Evolutionary conservation across 352 stramenopile species (phyloP).

Genomic region (Globisporangium splendens): DNA sequence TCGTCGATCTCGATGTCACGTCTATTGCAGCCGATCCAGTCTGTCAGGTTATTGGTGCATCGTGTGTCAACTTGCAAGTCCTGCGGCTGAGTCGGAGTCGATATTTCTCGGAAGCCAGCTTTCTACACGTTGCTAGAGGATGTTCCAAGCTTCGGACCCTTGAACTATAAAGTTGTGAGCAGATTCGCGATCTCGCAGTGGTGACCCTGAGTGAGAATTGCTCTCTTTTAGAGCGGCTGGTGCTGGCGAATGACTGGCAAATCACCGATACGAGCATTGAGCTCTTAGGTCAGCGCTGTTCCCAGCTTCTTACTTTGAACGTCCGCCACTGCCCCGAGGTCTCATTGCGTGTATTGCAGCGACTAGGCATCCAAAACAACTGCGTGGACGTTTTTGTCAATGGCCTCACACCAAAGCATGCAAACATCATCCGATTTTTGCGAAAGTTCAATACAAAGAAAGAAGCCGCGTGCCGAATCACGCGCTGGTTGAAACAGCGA

Average conservation of each 20-base stretch:
- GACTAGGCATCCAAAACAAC: slow-evolving; percentile 33
- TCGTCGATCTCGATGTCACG: slow-evolving; percentile 56
- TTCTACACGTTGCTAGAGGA: slow-evolving; percentile 34
- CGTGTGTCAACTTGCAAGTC: slow-evolving; percentile 26
- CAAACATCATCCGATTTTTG: slow-evolving; percentile 45
- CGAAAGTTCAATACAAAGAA: slow-evolving; percentile 23
- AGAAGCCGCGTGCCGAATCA: slow-evolving; percentile 34
- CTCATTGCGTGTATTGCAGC: slow-evolving; percentile 33
- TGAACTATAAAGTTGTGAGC: slow-evolving; percentile 74
- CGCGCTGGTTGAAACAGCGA: slow-evolving; percentile 38
- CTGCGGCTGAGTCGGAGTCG: slow-evolving; percentile 67
- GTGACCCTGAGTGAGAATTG: slow-evolving; percentile 31
- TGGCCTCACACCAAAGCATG: slow-evolving; percentile 45
- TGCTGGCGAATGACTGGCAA: slow-evolving; percentile 71
- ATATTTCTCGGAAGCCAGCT: slow-evolving; percentile 62
- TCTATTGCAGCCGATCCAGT: slow-evolving; percentile 62
- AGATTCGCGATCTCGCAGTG: slow-evolving; percentile 48
- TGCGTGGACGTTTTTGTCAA: slow-evolving; percentile 32
- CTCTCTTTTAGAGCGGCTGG: slow-evolving; percentile 40
- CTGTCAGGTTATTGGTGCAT: slow-evolving; percentile 35
- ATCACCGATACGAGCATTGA: slow-evolving; percentile 50
- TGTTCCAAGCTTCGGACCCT: slow-evolving; percentile 39
- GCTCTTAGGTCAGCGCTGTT: slow-evolving; percentile 21
- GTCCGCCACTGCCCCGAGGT: slow-evolving; percentile 66
- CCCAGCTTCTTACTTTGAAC: slow-evolving; percentile 35